phyloP scores from a whole-genome alignment of 2,329 filamentous ascomycete species.

The Talaromyces sp. region DNA sequence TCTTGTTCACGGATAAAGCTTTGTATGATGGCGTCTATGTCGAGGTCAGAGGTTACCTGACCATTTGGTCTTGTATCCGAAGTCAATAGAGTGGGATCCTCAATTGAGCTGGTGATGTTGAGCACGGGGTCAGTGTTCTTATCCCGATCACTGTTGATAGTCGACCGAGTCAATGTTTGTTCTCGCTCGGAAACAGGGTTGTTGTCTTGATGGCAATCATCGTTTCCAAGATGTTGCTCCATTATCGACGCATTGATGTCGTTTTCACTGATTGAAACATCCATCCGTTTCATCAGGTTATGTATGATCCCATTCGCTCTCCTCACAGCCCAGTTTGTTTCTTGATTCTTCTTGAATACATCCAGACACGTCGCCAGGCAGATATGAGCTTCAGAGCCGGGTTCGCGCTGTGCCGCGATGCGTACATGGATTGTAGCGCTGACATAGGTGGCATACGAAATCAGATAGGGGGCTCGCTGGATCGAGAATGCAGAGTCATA shows the following conservation, averaged over 20 bases:
- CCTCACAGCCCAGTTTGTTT: constrained; percentile 52
- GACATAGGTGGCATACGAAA: constrained; percentile 57
- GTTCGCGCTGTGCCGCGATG: constrained; percentile 49
- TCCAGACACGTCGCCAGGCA: constrained; percentile 48
- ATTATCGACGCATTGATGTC: background rate
- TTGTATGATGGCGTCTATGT: constrained; percentile 45
- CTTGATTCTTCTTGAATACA: constrained; percentile 51
- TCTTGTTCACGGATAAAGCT: constrained; percentile 41
- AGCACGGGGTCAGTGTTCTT: background rate
- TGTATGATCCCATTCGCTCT: constrained; percentile 49
- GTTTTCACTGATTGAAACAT: constrained; percentile 27
- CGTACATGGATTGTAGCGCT: constrained; percentile 55
- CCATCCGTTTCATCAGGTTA: constrained; percentile 48
- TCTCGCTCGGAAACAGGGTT: background rate
- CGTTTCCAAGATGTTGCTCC: background rate
- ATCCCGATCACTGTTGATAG: background rate
- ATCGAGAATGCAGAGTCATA: constrained; percentile 51
- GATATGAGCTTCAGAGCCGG: constrained; percentile 41
- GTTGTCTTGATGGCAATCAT: background rate
- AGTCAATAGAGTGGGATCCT: background rate
- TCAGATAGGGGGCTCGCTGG: constrained; percentile 51
- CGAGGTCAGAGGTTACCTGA: constrained; percentile 32
- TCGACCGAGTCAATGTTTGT: background rate
- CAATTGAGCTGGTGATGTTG: background rate
- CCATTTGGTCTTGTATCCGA: background rate